A percentile compares a stretch with the other conserved stretches of the same genome.
Conservation (phyloP, 2,329 filamentous ascomycete species). For the Arthroderma uncinatum region DNA sequence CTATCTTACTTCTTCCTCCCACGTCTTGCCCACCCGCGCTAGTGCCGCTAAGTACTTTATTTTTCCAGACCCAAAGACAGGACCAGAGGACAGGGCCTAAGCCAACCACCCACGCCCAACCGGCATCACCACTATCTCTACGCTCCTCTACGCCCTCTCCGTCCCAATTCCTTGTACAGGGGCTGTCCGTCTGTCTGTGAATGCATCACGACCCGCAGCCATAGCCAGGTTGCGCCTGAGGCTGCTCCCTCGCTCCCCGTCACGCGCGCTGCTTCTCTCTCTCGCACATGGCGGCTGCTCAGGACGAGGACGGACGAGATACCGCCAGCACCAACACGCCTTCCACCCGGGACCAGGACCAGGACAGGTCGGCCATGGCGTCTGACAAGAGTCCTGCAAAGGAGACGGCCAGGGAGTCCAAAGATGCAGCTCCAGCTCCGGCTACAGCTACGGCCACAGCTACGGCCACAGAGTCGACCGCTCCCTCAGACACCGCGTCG, state of each 20-base stretch:
- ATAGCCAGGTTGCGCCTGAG: constrained; percentile 1
- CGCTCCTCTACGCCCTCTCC: no score
- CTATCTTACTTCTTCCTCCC: constrained; percentile 9
- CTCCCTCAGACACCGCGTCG: constrained; percentile 29
- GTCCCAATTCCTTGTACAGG: no score
- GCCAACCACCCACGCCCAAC: background rate
- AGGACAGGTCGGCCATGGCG: background rate
- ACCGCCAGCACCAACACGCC: background rate
- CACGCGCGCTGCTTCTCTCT: background rate
- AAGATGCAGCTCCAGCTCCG: constrained; percentile 7
- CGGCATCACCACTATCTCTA: background rate
- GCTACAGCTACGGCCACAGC: constrained; percentile 7
- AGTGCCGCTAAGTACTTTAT: background rate
- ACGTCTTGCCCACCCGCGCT: constrained; percentile 7
- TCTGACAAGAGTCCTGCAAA: no score
- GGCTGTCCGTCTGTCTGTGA: background rate
- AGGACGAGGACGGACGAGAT: background rate
- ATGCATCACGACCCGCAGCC: background rate
- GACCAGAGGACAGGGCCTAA: no score
- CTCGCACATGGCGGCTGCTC: background rate
- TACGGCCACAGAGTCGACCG: constrained; percentile 13
- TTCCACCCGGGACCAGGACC: background rate
- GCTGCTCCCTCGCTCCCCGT: background rate
- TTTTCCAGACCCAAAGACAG: background rate
- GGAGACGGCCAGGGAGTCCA: no score